Evolutionary conservation across 495 filamentous ascomycete genomes (phyloP), one percentile per base, ranked within the genome.

Genomic region (Penicillium canescens): DNA sequence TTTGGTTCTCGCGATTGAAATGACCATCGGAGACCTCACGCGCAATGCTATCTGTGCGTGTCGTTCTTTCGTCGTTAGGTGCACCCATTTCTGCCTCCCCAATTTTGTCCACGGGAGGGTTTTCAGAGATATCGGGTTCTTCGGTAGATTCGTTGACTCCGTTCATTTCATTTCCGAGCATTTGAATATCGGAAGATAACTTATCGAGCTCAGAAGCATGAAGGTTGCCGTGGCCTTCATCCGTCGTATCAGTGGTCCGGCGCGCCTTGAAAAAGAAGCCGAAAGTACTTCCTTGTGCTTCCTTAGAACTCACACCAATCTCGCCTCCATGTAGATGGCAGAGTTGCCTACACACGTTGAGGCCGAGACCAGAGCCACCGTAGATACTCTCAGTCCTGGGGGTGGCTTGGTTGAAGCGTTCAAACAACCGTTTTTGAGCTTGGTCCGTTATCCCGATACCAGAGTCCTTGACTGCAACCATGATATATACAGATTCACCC

Each of bases 251-350:
- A 6, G 23, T 20, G 11, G 60, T 77, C 33, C 76, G 67, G 31
- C 82, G 68, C 2, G 86, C 80, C 52, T 82, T 81, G 59, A 92
- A 82, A 64, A 91, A 93, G 66, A 96, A 96, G 12, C 87, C 87
- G 70, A 96, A 96, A 0, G 88, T 92, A 63, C 87, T 91, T 14
- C 91, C 91, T 37, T 84, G 67, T 7, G 86, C 88, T 46, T 85
- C 75, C 57, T 84, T 78, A 3, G 88, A 90, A 14, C 82, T 77
- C 1, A 94, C 89, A 2, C 89, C 90, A 50, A 95, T 92, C 53
- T 91, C 87, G 6, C 91, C 91, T 18, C 90, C 90, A 71, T 92
- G 89, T 11, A 94, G 65, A 58, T 93, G 89, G 16, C 87, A 89
- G 7, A 96, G 72, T 48, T 86, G 83, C 35, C 88, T 76, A 26